phyloP scores from a whole-genome alignment of 148 eudicot genomes.

The Selenicereus undatus region DNA sequence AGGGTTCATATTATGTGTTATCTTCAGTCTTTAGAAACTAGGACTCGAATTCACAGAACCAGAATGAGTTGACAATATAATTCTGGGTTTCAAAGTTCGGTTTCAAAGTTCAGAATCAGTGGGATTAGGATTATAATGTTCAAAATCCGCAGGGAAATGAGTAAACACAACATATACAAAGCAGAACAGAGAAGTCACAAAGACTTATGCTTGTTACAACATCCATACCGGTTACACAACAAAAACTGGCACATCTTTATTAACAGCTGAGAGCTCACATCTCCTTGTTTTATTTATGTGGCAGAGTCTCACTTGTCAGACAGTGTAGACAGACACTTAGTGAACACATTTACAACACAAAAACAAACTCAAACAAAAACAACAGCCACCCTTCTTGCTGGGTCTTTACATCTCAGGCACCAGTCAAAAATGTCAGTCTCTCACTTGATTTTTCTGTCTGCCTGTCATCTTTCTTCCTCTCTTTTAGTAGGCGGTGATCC shows the following conservation, averaged over 20 bases:
- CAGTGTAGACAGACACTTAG: background rate
- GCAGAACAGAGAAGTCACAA: background rate
- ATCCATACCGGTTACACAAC: background rate
- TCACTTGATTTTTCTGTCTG: too few species aligned
- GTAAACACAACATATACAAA: background rate
- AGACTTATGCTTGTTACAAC: background rate
- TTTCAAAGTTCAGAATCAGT: too few species aligned
- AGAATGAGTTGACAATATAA: too few species aligned
- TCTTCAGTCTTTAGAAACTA: too few species aligned
- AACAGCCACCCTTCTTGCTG: background rate
- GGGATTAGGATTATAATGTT: too few species aligned
- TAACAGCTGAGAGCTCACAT: background rate
- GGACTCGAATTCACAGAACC: too few species aligned
- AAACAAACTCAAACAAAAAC: background rate
- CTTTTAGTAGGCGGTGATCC: slow-evolving; percentile 20
- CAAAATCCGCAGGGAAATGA: too few species aligned
- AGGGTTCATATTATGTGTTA: too few species aligned
- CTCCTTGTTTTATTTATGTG: background rate
- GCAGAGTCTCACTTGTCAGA: background rate
- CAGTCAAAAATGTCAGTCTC: background rate
- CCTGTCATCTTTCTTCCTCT: background rate
- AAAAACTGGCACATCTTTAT: background rate
- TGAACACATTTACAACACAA: background rate
- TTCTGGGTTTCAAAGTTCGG: too few species aligned
- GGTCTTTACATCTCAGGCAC: background rate